phyloP scores from a whole-genome alignment of 495 filamentous ascomycete genomes.

The Neurospora sp. region DNA sequence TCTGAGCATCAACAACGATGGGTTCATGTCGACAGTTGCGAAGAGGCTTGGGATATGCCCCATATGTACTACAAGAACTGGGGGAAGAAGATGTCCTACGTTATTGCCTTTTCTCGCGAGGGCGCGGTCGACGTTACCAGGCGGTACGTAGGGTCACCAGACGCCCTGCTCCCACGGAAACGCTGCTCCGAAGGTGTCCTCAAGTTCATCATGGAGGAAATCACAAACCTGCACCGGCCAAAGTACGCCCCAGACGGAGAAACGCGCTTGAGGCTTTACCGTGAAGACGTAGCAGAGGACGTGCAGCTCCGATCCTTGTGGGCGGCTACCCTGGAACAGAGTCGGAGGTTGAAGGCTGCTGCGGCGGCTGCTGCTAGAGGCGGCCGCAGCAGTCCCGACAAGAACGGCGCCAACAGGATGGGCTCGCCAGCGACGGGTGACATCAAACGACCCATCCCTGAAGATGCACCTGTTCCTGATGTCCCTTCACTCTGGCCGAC shows the following conservation, averaged over 20 bases:
- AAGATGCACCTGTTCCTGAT: not conserved
- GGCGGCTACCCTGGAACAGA: not conserved
- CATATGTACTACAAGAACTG: constrained; percentile 89
- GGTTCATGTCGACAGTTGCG: constrained; percentile 95
- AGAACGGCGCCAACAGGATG: not conserved
- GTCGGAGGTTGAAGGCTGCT: not conserved
- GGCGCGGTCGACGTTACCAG: constrained; percentile 93
- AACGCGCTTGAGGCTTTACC: constrained; percentile 68
- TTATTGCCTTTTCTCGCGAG: constrained; percentile 91
- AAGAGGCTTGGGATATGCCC: constrained; percentile 93
- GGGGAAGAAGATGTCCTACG: constrained; percentile 92
- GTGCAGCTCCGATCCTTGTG: constrained; percentile 52
- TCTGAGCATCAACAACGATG: constrained; percentile 87
- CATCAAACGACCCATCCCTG: not conserved
- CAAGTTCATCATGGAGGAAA: constrained; percentile 80
- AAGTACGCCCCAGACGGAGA: constrained; percentile 63
- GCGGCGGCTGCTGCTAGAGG: not conserved
- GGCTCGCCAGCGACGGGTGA: not conserved
- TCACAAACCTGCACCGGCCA: constrained; percentile 62
- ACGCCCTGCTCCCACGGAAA: constrained; percentile 42
- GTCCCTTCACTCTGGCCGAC: not conserved
- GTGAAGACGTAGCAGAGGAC: constrained; percentile 83
- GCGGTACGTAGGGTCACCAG: constrained; percentile 55
- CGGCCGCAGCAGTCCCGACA: not conserved
- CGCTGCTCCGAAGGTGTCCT: constrained; percentile 80